phyloP scores from a whole-genome alignment of 2,329 filamentous ascomycete species.

The Colletotrichum euphorbiae region DNA sequence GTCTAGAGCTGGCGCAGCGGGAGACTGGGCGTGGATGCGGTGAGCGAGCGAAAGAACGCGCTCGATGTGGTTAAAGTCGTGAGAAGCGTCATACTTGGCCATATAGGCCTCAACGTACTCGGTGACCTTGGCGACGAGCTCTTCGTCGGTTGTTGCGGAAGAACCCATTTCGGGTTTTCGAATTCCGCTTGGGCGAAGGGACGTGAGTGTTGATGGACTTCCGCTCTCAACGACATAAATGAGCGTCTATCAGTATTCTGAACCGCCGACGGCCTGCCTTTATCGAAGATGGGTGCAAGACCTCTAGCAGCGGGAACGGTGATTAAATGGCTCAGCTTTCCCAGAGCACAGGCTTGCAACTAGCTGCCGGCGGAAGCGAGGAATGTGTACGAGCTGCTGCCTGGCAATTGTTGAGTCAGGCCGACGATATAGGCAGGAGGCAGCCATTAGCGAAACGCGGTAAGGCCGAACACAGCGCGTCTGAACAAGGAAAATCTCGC shows the following conservation, averaged over 20 bases:
- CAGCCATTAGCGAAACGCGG: not conserved
- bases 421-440: not conserved
- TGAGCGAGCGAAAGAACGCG: constrained; percentile 82
- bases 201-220: not conserved
- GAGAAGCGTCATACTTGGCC: constrained; percentile 83
- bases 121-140: constrained; percentile 67
- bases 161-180: constrained; percentile 9
- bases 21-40: constrained; percentile 59
- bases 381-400: constrained; percentile 6
- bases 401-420: constrained; percentile 28
- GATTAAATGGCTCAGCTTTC: not conserved
- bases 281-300: not conserved
- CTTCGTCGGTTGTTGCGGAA: constrained; percentile 45
- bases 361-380: not conserved
- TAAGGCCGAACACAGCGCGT: not conserved
- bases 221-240: not conserved
- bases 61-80: constrained; percentile 87
- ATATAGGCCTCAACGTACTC: constrained; percentile 77
- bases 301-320: constrained; percentile 5
- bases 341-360: no score
- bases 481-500: not conserved
- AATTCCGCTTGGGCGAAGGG: not conserved
- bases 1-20: constrained; percentile 53
- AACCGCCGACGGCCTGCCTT: not conserved
- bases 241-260: not conserved